Evolutionary conservation across 2,329 filamentous ascomycete species (phyloP).

Genomic region (Kalmusia sp.): DNA sequence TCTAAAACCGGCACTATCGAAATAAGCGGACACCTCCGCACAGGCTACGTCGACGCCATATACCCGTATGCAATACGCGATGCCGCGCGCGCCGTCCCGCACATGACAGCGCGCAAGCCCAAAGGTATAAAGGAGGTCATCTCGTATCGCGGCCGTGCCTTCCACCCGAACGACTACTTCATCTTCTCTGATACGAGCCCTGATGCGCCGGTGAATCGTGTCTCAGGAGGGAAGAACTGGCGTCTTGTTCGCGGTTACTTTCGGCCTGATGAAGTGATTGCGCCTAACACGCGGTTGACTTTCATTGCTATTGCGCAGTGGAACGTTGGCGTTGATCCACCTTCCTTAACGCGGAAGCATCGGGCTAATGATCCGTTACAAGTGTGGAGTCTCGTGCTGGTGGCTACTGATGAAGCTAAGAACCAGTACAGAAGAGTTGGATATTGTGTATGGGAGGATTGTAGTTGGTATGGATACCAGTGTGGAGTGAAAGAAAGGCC

Average conservation of each 20-base stretch:
- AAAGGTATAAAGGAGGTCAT: conserved; percentile 3
- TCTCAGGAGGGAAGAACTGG: conserved; percentile 11
- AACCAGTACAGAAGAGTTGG: conserved; percentile 26
- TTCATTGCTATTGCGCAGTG: conserved; percentile 29
- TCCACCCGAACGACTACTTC: conserved; percentile 22
- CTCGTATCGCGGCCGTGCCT: conserved; percentile 16
- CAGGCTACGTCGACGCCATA: conserved; percentile 22
- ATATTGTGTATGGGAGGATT: conserved; percentile 26
- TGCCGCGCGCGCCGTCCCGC: conserved; percentile 8
- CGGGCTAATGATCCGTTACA: conserved; percentile 11
- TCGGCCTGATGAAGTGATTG: conserved; percentile 28
- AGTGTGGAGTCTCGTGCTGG: conserved; percentile 18
- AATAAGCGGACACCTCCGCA: conserved; percentile 22
- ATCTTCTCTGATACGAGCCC: conserved; percentile 21
- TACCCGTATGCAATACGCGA: conserved; percentile 27
- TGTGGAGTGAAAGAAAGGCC: conserved; percentile 17
- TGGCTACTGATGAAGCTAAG: conserved; percentile 10
- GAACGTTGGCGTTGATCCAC: conserved; percentile 8
- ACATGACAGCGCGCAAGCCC: conserved; percentile 14
- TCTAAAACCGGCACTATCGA: conserved; percentile 16
- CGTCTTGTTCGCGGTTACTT: conserved; percentile 23
- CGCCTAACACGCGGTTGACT: conserved; percentile 22
- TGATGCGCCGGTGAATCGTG: not conserved
- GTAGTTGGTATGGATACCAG: conserved; percentile 28
- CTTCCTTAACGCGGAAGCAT: conserved; percentile 7